These are phyloP conservation scores for Aspergillus brasiliensis DNA, from an alignment of 2,329 filamentous ascomycete genomes.

Conservation along the genomic window DNA sequence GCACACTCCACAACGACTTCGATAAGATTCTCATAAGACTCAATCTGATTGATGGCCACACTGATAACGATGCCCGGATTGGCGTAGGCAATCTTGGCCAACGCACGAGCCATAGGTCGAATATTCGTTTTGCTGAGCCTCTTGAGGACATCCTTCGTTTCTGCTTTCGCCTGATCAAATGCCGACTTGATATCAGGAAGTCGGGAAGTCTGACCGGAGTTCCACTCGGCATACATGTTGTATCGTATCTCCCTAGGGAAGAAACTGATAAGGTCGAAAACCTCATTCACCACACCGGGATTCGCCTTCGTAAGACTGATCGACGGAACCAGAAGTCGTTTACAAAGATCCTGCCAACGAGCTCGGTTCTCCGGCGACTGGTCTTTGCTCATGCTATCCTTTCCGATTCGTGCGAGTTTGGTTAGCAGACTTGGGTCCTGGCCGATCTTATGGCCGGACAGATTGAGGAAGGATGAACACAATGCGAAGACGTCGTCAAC, in stretches of 20 bases:
- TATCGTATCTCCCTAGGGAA: conserved; percentile 79
- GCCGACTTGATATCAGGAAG: conserved; percentile 75
- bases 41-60: conserved; percentile 85
- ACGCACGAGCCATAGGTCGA: conserved; percentile 77
- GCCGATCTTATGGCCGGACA: conserved; percentile 87
- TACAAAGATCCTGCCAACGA: conserved; percentile 83
- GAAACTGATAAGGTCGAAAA: conserved; percentile 78
- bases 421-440: conserved; percentile 75
- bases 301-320: conserved; percentile 86
- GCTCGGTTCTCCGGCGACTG: conserved; percentile 67
- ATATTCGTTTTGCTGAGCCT: conserved; percentile 86
- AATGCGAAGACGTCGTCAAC: conserved; percentile 89
- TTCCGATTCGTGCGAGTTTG: conserved; percentile 84
- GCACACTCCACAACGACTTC: conserved; percentile 93
- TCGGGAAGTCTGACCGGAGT: conserved; percentile 74
- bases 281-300: conserved; percentile 78
- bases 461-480: conserved; percentile 79
- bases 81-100: conserved; percentile 89
- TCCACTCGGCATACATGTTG: conserved; percentile 92
- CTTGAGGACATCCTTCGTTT: conserved; percentile 85
- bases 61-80: conserved; percentile 91
- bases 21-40: conserved; percentile 92
- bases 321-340: conserved; percentile 81
- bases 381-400: conserved; percentile 71
- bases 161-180: conserved; percentile 73